Base-by-base conservation (phyloP, 805 yeast genomes). In the Wickerhamiella azyma region DNA sequence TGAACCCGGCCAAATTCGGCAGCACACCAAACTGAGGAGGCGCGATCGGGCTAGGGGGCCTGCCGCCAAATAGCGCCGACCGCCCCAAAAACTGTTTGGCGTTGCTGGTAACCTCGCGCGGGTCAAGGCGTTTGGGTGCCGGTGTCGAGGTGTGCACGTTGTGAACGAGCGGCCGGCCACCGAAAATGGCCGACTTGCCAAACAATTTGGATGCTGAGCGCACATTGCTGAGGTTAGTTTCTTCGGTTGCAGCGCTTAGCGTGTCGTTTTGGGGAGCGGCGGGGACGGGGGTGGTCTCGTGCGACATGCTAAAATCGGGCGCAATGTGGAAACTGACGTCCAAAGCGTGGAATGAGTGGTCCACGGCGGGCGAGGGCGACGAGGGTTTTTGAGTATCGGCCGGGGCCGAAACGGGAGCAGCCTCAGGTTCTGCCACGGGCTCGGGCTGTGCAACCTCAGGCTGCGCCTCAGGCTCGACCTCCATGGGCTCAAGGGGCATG, bases 281-380 rank as follows among this genome's bases (percentile, higher is more conserved):
- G n/a, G n/a, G n/a, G 19, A 13, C 36, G 14, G 36, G 18, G 9
- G 33, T 6, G 18, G 19, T 5, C 26, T 21, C 5, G 13, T 5
- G 11, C 9, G 19, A n/a, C 9, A 14, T 10, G 17, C 30, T 37
- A 41, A 41, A 41, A 11, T 41, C 38, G 10, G 44, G 44, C 16
- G 28, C 44, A 14, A 41, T 33, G 26, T 33, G 35, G 33, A 41
- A 41, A 30, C 44, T 41, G 10, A 41, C 44, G 28, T 41, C 44
- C 24, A 41, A 11, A 19, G 36, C 24, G 24, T 41, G 37, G 38
- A 41, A 9, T 7, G 32, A 33, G 11, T 16, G 9, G 6, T 41
- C 43, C n/a, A 21, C 9, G n/a, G n/a, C n/a, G n/a, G n/a, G n/a
- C n/a, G n/a, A n/a, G n/a, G n/a, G n/a, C n/a, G n/a, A n/a, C n/a